Conservation (phyloP, 495 filamentous ascomycete genomes). For the Penicillium diatomitis region DNA sequence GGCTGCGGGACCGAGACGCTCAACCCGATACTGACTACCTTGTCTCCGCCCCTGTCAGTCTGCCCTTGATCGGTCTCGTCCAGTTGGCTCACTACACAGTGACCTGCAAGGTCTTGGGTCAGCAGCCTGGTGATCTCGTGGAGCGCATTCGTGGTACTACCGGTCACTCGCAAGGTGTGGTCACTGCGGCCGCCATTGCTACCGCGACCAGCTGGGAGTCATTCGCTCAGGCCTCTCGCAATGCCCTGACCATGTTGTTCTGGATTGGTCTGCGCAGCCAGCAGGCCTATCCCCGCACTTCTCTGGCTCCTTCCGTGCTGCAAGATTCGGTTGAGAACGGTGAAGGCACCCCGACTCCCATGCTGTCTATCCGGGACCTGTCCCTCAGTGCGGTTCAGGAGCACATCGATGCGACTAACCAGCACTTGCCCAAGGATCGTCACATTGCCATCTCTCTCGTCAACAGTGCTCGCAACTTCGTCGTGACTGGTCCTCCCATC, state of each 20-base stretch:
- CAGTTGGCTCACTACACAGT: slow-evolving; percentile 92
- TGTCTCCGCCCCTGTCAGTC: slow-evolving; percentile 91
- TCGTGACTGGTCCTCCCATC: slow-evolving; percentile 91
- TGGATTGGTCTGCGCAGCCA: slow-evolving; percentile 99
- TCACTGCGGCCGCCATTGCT: slow-evolving; percentile 87
- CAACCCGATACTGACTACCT: slow-evolving; percentile 95
- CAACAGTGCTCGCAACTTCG: slow-evolving; percentile 94
- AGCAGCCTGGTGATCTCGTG: slow-evolving; percentile 74
- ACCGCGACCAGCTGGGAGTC: slow-evolving; percentile 83
- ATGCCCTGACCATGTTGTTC: slow-evolving; percentile 89
- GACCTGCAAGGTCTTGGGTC: slow-evolving; percentile 80
- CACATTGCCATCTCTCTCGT: slow-evolving; percentile 92
- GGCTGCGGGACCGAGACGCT: slow-evolving; percentile 76
- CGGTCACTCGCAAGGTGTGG: slow-evolving; percentile 93
- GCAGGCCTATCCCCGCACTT: slow-evolving; percentile 91
- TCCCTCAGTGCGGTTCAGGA: slow-evolving; percentile 76
- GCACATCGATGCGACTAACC: slow-evolving; percentile 91
- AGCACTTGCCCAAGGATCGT: slow-evolving; percentile 82
- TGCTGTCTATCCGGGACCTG: slow-evolving; percentile 94
- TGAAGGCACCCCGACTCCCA: slow-evolving; percentile 88
- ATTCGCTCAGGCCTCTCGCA: slow-evolving; percentile 65
- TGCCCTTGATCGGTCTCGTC: slow-evolving; percentile 91
- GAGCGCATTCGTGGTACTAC: slow-evolving; percentile 79
- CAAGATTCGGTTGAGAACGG: slow-evolving; percentile 91
- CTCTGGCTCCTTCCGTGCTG: slow-evolving; percentile 81